Base-by-base conservation (phyloP, 371 early-diverging fungal species). In the Lichtheimia ramosa region DNA sequence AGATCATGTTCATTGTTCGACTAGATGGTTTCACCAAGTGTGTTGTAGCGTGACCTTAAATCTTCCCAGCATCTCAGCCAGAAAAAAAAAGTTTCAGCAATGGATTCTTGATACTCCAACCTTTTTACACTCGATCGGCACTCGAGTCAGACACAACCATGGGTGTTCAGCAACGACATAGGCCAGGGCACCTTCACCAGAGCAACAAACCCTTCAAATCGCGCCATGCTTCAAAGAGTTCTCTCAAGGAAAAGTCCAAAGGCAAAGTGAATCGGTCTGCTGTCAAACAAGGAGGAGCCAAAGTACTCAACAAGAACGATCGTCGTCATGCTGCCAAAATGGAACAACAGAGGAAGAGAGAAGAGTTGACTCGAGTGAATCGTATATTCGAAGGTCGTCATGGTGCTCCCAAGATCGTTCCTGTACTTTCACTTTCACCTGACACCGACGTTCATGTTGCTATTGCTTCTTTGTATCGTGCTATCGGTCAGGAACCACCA, bases 181-280 rank as follows among this genome's bases (percentile, higher is more conserved):
- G 88, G 50, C 64, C 92, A 53, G 84, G 89, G 54, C 73, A 77
- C 52, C 81, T 92, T 53, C 94, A 94, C 81, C 94, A 95, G 79
- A 82, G 81, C 58, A 96, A 97, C 86, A 97, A 96, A 76, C 87
- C 91, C 40, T 97, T 96, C 87, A 96, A 96, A 79, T 89, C 94
- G 12, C 88, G 89, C 61, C 92, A 92, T 83, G 85, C 93, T 34
- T 76, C 93, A 5, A 96, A 96, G 68, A 85, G 92, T 41, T 65
- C 82, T 8, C 66, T 92, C 51, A 88, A 89, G 66, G 92, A 90
- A 61, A 85, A 85, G 59, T 80, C 84, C 55, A 97, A 96, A 64
- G 96, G 92, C 60, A 91, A 91, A 70, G 85, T 90, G 25, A 85
- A 90, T 66, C 83, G 91, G 7, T 77, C 68, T 1, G 63, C 80